phyloP scores from a whole-genome alignment of 139 green algal species.

The Nannochloris sp. region DNA sequence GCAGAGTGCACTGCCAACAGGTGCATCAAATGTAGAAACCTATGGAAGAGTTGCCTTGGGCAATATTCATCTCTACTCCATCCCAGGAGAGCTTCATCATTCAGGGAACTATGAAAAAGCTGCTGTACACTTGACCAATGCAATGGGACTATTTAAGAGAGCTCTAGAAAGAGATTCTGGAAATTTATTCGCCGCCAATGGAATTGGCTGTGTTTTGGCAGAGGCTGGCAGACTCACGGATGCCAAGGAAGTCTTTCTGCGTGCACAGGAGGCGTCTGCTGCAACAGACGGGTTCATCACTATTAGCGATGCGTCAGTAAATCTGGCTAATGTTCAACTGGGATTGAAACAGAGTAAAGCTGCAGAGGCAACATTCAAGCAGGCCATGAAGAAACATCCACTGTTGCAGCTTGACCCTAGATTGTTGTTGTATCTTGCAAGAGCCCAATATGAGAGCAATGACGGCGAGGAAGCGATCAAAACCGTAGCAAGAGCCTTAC shows the following conservation, averaged over 20 bases:
- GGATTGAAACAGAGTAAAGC: constrained; percentile 36
- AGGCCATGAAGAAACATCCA: constrained; percentile 46
- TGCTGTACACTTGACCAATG: constrained; percentile 8
- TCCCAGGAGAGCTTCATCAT: constrained; percentile 36
- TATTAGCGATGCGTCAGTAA: constrained; percentile 55
- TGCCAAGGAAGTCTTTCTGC: constrained; percentile 57
- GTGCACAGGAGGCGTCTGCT: constrained; percentile 60
- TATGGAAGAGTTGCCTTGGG: constrained; percentile 44
- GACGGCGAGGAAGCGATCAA: constrained; percentile 49
- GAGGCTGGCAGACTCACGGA: constrained; percentile 56
- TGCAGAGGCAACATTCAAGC: constrained; percentile 61
- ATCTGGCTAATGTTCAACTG: constrained; percentile 66
- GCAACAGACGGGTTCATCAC: constrained; percentile 37
- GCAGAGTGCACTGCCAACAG: constrained; percentile 8
- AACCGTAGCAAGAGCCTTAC: constrained; percentile 56
- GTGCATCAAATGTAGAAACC: constrained; percentile 15
- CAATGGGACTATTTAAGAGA: constrained; percentile 8
- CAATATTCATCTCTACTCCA: constrained; percentile 50
- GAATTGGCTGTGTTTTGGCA: constrained; percentile 71
- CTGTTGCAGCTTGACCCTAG: constrained; percentile 28
- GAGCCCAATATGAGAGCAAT: constrained; percentile 65
- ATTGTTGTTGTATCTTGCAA: constrained; percentile 37
- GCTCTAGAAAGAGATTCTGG: constrained; percentile 25
- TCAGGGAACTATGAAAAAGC: constrained; percentile 3
- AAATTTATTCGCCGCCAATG: constrained; percentile 82